Base-by-base conservation (phyloP, 805 yeast species). In the Metschnikowia gruessii region DNA sequence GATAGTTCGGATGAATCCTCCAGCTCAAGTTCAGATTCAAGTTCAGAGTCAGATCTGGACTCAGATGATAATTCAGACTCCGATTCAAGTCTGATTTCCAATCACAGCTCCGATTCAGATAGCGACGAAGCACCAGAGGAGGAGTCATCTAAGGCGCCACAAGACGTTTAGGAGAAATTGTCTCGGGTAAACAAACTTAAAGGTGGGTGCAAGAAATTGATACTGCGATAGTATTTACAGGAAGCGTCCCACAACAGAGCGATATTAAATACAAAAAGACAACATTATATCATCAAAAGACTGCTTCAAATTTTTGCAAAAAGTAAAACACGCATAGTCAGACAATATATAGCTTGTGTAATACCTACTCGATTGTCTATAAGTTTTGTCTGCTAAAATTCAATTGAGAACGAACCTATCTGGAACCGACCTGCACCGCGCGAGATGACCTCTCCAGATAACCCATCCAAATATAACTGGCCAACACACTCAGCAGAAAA, bases 41-140 rank as follows among this genome's bases (percentile, higher is more conserved):
- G 30, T 12, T 38, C 46, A 3, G 45, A 38, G 17, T 42, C 49
- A 21, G 42, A 37, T 13, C 42, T 18, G 38, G 54, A 46, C 11
- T 30, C 51, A 3, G 53, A 49, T 22, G 55, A 46, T 21, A 37
- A 35, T 34, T 46, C 49, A 12, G 39, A 39, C 16, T 45, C 45
- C 34, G 48, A 44, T 6, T 39, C 49, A 26, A 40, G 38, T 10
- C 37, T 17, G 41, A 54, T 45, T 12, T 24, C 50, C 1, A 33
- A 18, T 5, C 54, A 50, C 18, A 53, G 44, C 21, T 52, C 53
- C 2, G 56, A 45, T 16, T 52, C 58, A 13, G 55, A 52, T 4
- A 46, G 40, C 36, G 69, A 66, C 30, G 61, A 52, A 16, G 67
- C 58, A 1, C 74, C 75, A 1, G 72, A 68, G 45, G 74, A 66